Evolutionary conservation across 139 green algal genomes (phyloP), one percentile per base, ranked within the genome.

Genomic region (Micromonas commoda): DNA sequence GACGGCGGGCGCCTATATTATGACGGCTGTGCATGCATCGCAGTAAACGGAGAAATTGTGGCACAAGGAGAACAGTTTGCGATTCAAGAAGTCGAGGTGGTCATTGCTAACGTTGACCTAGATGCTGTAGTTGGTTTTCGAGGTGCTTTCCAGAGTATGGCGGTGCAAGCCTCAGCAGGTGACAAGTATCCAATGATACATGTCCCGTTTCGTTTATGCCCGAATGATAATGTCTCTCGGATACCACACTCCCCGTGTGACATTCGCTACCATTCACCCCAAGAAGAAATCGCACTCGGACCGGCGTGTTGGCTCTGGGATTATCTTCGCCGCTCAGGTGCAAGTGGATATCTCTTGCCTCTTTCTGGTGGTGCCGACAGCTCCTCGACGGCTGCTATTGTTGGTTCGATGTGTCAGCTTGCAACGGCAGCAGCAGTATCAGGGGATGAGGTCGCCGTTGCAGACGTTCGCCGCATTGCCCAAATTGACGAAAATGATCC

Each of bases 291-390:
- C 80, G 93, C 90, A 0, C 84, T 89, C 24, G 93, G 95, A 2
- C 95, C 95, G 13, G 95, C 93, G 32, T 94, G 88, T 77, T 99
- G 95, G 95, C 87, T 99, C 71, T 99, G 95, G 95, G 95, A 99
- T 86, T 99, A 99, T 80, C 74, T 96, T 57, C 52, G 89, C 23
- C 87, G 92, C 23, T 91, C 82, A 20, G 92, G 91, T 1, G 94
- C 91, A 3, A 76, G 38, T 39, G 94, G 95, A 13, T 99, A 91
- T 82, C 84, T 98, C 80, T 81, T 99, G 67, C 93, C 95, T 0
- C 88, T 99, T 21, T 95, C 87, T 4, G 82, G 84, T 26, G 82
- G 82, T 21, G 93, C 93, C 3, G 93, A 97, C 83, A 91, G 82
- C 82, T 88, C 84, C 45, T 87, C 88, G 6, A 90, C 89, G 26